Evolutionary conservation across 1,139 yeast species (phyloP), one percentile per base, ranked within the genome.

Genomic region (Nakaseomyces nivariensis): DNA sequence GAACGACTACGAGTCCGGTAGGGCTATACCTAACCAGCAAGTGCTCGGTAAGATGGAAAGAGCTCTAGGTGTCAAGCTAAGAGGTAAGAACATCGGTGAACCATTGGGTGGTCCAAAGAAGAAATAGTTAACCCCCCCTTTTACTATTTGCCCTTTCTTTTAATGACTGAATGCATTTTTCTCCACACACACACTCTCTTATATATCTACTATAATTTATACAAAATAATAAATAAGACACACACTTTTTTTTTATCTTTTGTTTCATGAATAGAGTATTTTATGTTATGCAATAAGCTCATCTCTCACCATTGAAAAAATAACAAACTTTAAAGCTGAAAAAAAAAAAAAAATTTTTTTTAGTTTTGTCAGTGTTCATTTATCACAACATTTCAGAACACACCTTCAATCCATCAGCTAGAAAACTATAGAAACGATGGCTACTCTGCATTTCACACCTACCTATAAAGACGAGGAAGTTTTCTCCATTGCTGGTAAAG

Each of bases 1-100:
- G 64, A 90, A 89, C 72, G 98, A 92, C 67, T 92, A 92, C 71
- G 98, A 92, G 73, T 89, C 95, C 50, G 97, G 96, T 52, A 81
- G 96, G 68, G 98, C 96, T 49, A 81, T 86, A 57, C 98, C 98
- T 53, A 90, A 87, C 74, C 98, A 94, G 74, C 97, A 89, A 72
- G 72, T 92, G 50, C 77, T 92, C 64, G 92, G 85, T 52, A 92
- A 92, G 75, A 73, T 94, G 70, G 98, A 92, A 74, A 80, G 97
- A 69, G 96, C 85, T 44, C 76, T 92, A 63, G 97, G 97, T 58
- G 85, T 92, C 58, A 92, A 89, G 74, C 80, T 92, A 67, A 82
- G 98, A 74, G 98, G 98, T 63, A 89, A 90, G 75, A 85, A 83
- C 71, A 86, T 92, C 62, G 98, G 98, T 56, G 82, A 83, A 63